phyloP scores from a whole-genome alignment of 1,139 yeast genomes.

The Debaryomycetaceae sp. region DNA sequence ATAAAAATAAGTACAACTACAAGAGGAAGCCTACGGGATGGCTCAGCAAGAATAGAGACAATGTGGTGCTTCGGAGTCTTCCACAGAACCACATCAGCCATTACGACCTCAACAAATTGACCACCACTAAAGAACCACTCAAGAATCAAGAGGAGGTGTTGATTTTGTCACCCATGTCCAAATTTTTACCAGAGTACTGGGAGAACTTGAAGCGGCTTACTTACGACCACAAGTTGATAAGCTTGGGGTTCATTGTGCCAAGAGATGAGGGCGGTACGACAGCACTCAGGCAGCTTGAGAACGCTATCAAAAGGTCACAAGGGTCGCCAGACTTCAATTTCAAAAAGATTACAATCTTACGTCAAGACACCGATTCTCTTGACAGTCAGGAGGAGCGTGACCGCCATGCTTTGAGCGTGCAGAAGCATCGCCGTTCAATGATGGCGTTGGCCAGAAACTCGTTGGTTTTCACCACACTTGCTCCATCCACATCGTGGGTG shows the following conservation, averaged over 20 bases:
- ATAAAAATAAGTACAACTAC: conserved; percentile 44
- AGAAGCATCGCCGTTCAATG: conserved; percentile 80
- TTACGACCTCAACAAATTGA: conserved; percentile 75
- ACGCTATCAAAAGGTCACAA: conserved; percentile 58
- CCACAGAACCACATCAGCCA: conserved; percentile 82
- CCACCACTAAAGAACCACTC: conserved; percentile 65
- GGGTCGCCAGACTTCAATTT: conserved; percentile 61
- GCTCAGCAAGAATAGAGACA: conserved; percentile 42
- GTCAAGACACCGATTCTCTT: conserved; percentile 84
- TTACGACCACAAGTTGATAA: conserved; percentile 82
- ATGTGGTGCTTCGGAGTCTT: conserved; percentile 54
- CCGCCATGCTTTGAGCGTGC: conserved; percentile 67
- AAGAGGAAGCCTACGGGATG: conserved; percentile 46
- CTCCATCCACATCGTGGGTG: conserved; percentile 91
- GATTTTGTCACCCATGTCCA: conserved; percentile 83
- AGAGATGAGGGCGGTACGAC: conserved; percentile 74
- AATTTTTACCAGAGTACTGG: conserved; percentile 86
- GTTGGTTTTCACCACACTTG: conserved; percentile 79
- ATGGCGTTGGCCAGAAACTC: conserved; percentile 97
- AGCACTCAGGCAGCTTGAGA: conserved; percentile 68
- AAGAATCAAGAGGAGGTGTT: conserved; percentile 77
- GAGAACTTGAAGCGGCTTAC: conserved; percentile 65
- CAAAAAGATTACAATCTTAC: conserved; percentile 76
- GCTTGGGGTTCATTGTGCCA: conserved; percentile 89
- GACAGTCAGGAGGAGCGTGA: conserved; percentile 72